Evolutionary conservation across 2,329 filamentous ascomycete genomes (phyloP), one percentile per base, ranked within the genome.

Genomic region (Scopulariopsis brevicaulis): DNA sequence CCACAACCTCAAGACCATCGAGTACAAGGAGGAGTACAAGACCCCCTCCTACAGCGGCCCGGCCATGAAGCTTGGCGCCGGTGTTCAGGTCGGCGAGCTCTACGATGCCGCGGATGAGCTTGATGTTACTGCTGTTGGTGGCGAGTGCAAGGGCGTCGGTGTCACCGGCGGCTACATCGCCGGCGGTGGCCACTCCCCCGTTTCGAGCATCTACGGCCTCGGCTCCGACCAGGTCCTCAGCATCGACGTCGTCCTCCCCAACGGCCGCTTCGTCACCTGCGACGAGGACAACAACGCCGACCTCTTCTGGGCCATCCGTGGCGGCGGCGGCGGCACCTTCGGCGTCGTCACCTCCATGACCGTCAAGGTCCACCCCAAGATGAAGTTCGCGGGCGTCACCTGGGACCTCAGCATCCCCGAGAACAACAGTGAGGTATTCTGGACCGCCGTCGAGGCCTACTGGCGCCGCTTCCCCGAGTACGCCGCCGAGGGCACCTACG

Each of bases 241-340:
- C 60, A 80, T 72, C 57, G 74, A 83, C 59, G 79, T 83, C 1
- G 73, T 86, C n/a, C 79, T 76, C 8, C 77, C 74, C 0, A 64
- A 66, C 18, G 81, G 82, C 2, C 59, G 72, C 18, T 63, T 76
- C n/a, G 61, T 83, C 1, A 75, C 67, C 2, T 81, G 80, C 0
- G 77, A 72, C 4, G 72, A 70, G 0, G 64, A 63, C 0, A 60
- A 76, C 35, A 79, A 86, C 61, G 59, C 70, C 0, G 83, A 86
- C 56, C 70, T 87, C 1, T 86, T 82, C 70, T 87, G 83, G 83
- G 84, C 83, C 1, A 67, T 85, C 1, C 73, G 73, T 50, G 82
- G 83, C 3, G 82, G 83, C 0, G 83, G 84, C 1, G 78, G 76
- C 11, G 80, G 81, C 18, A 84, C 75, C 34, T 86, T 79, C 62